Evolutionary conservation across 257 asterid genomes (phyloP).

Genomic region (Fraxinus pennsylvanica): DNA sequence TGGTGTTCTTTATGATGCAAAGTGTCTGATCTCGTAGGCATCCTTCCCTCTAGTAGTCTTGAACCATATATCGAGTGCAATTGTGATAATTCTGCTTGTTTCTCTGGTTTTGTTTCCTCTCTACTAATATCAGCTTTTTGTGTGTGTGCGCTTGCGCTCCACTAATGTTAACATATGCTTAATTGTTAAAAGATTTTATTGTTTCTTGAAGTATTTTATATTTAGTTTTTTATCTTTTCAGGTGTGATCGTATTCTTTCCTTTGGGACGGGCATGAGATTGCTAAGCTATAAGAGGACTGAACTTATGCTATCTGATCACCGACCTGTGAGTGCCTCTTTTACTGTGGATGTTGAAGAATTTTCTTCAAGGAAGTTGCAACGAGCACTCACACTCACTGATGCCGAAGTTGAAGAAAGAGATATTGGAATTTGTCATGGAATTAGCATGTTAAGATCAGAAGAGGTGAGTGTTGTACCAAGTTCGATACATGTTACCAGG

Average conservation of each 20-base stretch:
- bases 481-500: neutral
- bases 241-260: slow-evolving; percentile 95
- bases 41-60: neutral
- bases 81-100: slow-evolving; percentile 9
- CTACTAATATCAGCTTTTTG: neutral
- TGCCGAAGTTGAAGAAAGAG: slow-evolving; percentile 81
- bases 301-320: slow-evolving; percentile 81
- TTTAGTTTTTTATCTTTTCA: slow-evolving; percentile 18
- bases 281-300: slow-evolving; percentile 66
- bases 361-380: slow-evolving; percentile 77
- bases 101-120: neutral
- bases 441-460: slow-evolving; percentile 32
- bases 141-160: neutral
- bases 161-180: too few relatives aligned
- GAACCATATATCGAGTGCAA: neutral
- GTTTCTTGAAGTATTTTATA: neutral
- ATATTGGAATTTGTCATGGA: slow-evolving; percentile 26
- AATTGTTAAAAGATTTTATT: too few relatives aligned
- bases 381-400: slow-evolving; percentile 84
- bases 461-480: slow-evolving; percentile 46
- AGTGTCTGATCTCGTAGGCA: neutral
- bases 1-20: neutral
- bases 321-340: slow-evolving; percentile 84
- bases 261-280: slow-evolving; percentile 78
- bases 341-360: slow-evolving; percentile 82